Percentiles rank a stretch among this genome's conserved stretches.
Evolutionary conservation across 495 filamentous ascomycete genomes (phyloP).

Genomic region (Geoglossum glabrum): DNA sequence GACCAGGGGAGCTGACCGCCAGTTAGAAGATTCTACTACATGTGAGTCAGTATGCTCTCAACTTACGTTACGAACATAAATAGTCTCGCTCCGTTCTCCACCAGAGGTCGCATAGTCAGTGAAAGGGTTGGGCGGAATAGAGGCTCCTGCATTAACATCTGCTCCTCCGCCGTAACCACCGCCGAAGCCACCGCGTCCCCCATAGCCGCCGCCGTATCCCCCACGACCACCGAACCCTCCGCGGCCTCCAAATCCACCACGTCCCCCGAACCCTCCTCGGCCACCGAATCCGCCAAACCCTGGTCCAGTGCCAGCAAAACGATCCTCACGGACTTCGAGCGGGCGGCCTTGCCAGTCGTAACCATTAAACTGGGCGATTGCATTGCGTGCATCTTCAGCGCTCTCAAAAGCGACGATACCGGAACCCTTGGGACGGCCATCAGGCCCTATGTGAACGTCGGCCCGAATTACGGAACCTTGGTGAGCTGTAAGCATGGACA

Average conservation of each 20-base stretch:
- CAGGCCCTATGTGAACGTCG: slow-evolving; percentile 81
- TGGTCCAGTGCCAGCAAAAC: slow-evolving; percentile 52
- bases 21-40: slow-evolving; percentile 15
- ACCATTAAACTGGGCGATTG: slow-evolving; percentile 92
- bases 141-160: slow-evolving; percentile 20
- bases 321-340: slow-evolving; percentile 89
- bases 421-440: slow-evolving; percentile 86
- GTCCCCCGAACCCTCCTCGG: slow-evolving; percentile 24
- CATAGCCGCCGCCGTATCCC: slow-evolving; percentile 33
- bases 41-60: background rate
- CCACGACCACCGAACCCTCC: slow-evolving; percentile 29
- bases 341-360: slow-evolving; percentile 94
- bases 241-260: slow-evolving; percentile 33
- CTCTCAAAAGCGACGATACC: slow-evolving; percentile 94
- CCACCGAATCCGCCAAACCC: slow-evolving; percentile 28
- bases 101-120: slow-evolving; percentile 84
- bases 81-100: slow-evolving; percentile 60
- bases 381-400: slow-evolving; percentile 82
- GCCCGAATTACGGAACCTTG: slow-evolving; percentile 79
- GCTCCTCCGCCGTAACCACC: slow-evolving; percentile 28
- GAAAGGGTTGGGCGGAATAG: slow-evolving; percentile 70
- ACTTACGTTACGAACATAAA: slow-evolving; percentile 95
- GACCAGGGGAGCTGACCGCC: slow-evolving; percentile 74
- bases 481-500: slow-evolving; percentile 32
- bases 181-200: slow-evolving; percentile 34